Evolutionary conservation across 1,139 yeast species (phyloP).

Genomic region (Ashbya aceris): DNA sequence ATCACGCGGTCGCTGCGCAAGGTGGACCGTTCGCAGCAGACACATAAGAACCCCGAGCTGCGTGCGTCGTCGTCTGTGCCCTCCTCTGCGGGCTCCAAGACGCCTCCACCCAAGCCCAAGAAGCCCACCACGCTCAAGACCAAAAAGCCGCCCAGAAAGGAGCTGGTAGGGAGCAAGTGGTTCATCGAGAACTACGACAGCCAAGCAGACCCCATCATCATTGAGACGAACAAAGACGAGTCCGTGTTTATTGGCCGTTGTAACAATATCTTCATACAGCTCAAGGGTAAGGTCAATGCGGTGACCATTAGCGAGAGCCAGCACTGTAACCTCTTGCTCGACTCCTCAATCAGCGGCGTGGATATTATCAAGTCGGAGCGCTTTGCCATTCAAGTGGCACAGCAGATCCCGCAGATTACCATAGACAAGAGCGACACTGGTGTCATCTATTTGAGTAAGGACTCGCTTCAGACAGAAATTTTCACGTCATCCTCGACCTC

Average conservation of each 20-base stretch:
- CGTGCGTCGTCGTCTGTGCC: constrained; percentile 41
- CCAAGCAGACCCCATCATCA: constrained; percentile 44
- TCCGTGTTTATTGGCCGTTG: constrained; percentile 85
- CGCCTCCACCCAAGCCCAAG: constrained; percentile 47
- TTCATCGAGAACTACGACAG: constrained; percentile 68
- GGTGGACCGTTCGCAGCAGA: constrained; percentile 89
- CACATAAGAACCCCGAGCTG: constrained; percentile 83
- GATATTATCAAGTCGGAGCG: constrained; percentile 76
- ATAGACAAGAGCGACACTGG: constrained; percentile 89
- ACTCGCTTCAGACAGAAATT: constrained; percentile 60
- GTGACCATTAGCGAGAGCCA: constrained; percentile 68
- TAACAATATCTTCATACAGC: constrained; percentile 59
- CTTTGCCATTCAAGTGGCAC: constrained; percentile 79
- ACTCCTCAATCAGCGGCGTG: constrained; percentile 76
- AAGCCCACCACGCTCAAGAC: constrained; percentile 55
- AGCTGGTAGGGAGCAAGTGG: constrained; percentile 84
- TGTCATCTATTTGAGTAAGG: constrained; percentile 64
- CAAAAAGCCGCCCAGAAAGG: constrained; percentile 65
- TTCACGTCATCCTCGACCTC: constrained; percentile 81
- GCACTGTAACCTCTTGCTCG: constrained; percentile 69
- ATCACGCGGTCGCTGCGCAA: constrained; percentile 83
- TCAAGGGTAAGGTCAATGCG: constrained; percentile 89
- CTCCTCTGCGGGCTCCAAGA: constrained; percentile 34
- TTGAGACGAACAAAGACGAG: constrained; percentile 79
- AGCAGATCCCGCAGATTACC: constrained; percentile 69